phyloP scores from a whole-genome alignment of 208 protist genomes.

The Leishmania amazonensis region DNA sequence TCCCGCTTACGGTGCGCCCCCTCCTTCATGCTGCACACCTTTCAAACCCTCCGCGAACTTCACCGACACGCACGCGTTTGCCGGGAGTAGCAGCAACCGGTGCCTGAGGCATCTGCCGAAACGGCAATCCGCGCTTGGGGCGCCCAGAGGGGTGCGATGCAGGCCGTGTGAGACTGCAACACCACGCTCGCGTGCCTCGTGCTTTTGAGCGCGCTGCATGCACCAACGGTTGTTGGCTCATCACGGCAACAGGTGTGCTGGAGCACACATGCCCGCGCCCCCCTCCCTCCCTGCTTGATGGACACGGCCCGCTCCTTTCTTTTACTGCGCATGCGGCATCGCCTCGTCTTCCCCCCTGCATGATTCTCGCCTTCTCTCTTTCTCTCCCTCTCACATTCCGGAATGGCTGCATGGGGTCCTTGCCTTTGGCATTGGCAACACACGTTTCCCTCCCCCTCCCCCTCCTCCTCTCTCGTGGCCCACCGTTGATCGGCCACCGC shows the following conservation, averaged over 20 bases:
- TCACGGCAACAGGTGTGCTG: background rate
- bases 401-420: background rate
- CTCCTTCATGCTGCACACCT: background rate
- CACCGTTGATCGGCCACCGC: background rate
- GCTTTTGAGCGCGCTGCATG: background rate
- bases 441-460: background rate
- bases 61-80: background rate
- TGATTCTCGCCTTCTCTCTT: background rate
- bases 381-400: background rate
- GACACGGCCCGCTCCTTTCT: background rate
- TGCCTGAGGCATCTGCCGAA: background rate
- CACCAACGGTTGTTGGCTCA: background rate
- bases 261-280: background rate
- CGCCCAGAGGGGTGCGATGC: background rate
- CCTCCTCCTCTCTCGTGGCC: background rate
- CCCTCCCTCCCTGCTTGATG: background rate
- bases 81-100: background rate
- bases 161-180: background rate
- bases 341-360: background rate
- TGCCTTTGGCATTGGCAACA: background rate
- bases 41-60: background rate
- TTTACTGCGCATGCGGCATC: background rate
- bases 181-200: background rate
- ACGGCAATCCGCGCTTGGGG: background rate
- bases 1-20: background rate